These are phyloP conservation scores for Platismatia glauca DNA, from an alignment of 495 filamentous ascomycete species.

Conservation along the genomic window DNA sequence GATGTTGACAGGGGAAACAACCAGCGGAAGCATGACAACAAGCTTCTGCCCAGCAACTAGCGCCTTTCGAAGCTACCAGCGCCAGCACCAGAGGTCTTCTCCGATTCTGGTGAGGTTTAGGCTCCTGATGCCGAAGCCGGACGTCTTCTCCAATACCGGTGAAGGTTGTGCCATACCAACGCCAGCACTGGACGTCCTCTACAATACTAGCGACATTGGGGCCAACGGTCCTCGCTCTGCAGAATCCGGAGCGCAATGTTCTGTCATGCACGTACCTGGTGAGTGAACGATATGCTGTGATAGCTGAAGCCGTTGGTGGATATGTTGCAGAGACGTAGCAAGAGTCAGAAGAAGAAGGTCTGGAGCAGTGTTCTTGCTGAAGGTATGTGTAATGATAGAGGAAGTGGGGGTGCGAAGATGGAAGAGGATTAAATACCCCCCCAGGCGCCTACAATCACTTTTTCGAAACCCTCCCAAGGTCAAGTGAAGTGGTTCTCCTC, in stretches of 20 bases:
- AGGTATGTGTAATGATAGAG: neutral
- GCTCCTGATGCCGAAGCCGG: neutral
- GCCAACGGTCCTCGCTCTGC: neutral
- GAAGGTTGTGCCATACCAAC: neutral
- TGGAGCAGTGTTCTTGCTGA: too few relatives aligned
- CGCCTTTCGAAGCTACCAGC: neutral
- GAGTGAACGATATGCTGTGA: neutral
- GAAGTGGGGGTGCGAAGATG: neutral
- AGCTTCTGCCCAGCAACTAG: neutral
- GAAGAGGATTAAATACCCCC: neutral
- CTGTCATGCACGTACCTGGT: neutral
- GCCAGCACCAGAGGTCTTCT: neutral
- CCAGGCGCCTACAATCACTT: neutral
- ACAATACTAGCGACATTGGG: neutral
- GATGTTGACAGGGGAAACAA: neutral
- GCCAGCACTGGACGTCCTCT: neutral
- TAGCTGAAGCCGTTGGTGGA: neutral
- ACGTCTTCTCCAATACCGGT: neutral
- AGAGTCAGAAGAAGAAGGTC: neutral
- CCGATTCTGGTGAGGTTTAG: neutral
- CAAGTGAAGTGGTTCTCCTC: neutral
- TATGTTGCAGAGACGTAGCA: neutral
- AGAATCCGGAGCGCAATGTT: neutral
- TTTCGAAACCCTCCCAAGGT: neutral
- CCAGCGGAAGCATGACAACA: neutral